Evolutionary conservation across 2,329 filamentous ascomycete species (phyloP).

Genomic region (Microdochium bolleyi): DNA sequence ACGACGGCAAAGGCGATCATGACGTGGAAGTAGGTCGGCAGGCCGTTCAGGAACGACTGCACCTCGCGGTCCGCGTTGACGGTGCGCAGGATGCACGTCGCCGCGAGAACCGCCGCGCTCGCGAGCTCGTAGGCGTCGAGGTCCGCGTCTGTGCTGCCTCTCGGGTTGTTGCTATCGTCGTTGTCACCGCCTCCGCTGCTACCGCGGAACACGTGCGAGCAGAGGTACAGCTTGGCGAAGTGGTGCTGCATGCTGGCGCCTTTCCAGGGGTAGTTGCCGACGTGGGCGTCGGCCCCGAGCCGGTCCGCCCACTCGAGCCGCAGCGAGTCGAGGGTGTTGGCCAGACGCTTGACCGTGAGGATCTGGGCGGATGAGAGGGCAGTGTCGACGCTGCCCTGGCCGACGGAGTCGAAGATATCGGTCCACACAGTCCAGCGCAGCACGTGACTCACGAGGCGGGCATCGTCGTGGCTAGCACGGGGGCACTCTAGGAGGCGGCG

Average conservation of each 20-base stretch:
- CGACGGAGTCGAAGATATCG: slow-evolving; percentile 7
- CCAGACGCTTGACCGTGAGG: slow-evolving; percentile 10
- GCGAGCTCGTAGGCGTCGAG: slow-evolving; percentile 15
- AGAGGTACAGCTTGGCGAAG: slow-evolving; percentile 24
- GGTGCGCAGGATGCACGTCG: slow-evolving; percentile 13
- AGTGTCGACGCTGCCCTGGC: slow-evolving; percentile 3
- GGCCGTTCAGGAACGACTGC: slow-evolving; percentile 13
- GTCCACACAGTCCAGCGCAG: slow-evolving; percentile 6
- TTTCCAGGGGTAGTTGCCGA: slow-evolving; percentile 24
- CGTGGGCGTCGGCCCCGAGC: slow-evolving; percentile 13
- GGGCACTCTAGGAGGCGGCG: slow-evolving; percentile 4
- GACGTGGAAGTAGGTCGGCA: slow-evolving; percentile 17
- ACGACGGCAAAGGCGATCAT: slow-evolving; percentile 20
- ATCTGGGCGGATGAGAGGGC: slow-evolving; percentile 8
- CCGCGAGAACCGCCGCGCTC: slow-evolving; percentile 14
- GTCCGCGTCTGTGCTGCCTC: slow-evolving; percentile 1
- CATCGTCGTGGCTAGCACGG: slow-evolving; percentile 7
- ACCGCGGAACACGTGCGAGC: slow-evolving; percentile 19
- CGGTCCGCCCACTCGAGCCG: slow-evolving; percentile 12
- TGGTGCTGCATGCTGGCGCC: slow-evolving; percentile 22
- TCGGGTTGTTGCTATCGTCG: neutral
- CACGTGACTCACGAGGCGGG: slow-evolving; percentile 9
- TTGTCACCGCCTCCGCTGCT: neutral
- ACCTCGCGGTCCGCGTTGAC: slow-evolving; percentile 13
- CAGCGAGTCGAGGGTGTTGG: slow-evolving; percentile 11